Conservation (phyloP, 192 early-diverging fungal species). For the Backusella morwellensis region DNA sequence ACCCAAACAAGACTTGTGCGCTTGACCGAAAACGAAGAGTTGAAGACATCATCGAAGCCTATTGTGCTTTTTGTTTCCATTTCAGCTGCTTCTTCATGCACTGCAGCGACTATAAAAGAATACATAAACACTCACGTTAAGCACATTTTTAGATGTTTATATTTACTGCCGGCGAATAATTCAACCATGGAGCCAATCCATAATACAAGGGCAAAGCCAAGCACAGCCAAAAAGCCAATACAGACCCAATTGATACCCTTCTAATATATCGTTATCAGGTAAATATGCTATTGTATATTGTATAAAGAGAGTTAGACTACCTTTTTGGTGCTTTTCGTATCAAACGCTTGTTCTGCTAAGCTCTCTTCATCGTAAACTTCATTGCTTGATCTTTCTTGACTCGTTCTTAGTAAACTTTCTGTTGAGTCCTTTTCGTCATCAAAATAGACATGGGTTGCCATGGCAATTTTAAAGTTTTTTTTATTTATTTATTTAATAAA, state of each 20-base stretch:
- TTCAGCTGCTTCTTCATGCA: slow-evolving; percentile 5
- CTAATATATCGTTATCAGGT: neutral
- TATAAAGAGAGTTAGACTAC: neutral
- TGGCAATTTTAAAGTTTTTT: neutral
- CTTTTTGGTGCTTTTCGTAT: neutral
- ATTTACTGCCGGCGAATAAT: slow-evolving; percentile 4
- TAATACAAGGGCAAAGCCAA: slow-evolving; percentile 16
- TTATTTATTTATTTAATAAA: neutral
- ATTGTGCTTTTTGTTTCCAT: neutral
- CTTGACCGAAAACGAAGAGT: slow-evolving; percentile 9
- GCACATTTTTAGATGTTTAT: neutral
- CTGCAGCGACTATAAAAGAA: slow-evolving; percentile 7
- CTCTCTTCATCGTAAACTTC: neutral
- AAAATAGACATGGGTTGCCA: neutral
- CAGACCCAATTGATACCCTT: slow-evolving; percentile 19
- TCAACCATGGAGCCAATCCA: slow-evolving; percentile 25
- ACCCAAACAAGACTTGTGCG: slow-evolving; percentile 22
- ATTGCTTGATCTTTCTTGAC: neutral
- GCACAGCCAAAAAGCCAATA: slow-evolving; percentile 18
- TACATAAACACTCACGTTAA: neutral
- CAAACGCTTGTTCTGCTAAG: neutral
- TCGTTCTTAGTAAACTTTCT: neutral
- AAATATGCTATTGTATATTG: neutral
- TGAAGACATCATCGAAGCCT: slow-evolving; percentile 24
- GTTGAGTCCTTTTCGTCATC: neutral